Percentiles rank a stretch among this genome's conserved stretches.
phyloP scores from a whole-genome alignment of 495 filamentous ascomycete genomes.

The Lasiosphaeris hirsuta region DNA sequence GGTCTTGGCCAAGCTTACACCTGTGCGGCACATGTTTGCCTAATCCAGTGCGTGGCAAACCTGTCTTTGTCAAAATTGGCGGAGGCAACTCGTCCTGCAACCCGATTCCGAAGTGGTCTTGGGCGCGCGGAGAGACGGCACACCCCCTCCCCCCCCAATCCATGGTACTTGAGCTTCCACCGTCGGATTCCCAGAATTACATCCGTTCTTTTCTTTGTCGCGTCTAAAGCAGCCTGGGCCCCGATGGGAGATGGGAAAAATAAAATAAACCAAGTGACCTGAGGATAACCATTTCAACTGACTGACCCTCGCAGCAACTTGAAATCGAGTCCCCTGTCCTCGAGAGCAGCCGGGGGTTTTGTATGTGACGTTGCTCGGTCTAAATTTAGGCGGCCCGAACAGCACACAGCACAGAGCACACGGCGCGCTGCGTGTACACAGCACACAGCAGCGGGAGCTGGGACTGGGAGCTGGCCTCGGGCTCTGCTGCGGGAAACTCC shows the following conservation, averaged over 20 bases:
- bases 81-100: neutral
- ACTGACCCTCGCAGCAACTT: neutral
- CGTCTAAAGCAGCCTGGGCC: neutral
- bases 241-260: too few relatives aligned
- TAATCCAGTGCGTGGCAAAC: constrained; percentile 7
- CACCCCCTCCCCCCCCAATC: neutral
- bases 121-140: neutral
- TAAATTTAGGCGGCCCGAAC: constrained; percentile 27
- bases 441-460: constrained; percentile 15
- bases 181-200: too few relatives aligned
- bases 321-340: constrained; percentile 2
- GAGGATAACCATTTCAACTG: neutral
- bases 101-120: neutral
- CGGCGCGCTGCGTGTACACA: too few relatives aligned
- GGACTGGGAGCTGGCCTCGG: neutral
- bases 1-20: constrained; percentile 7
- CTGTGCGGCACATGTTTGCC: constrained; percentile 19
- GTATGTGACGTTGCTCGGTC: constrained; percentile 30
- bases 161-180: too few relatives aligned
- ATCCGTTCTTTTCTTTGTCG: neutral
- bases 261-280: neutral
- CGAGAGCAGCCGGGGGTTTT: constrained; percentile 4
- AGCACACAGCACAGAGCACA: constrained; percentile 9
- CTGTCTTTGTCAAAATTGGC: neutral
- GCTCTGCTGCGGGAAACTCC: constrained; percentile 1